A percentile compares a stretch with the other conserved stretches of the same genome.
Evolutionary conservation across 108 stramenopile species (phyloP).

Genomic region (Nitzschia sp.): DNA sequence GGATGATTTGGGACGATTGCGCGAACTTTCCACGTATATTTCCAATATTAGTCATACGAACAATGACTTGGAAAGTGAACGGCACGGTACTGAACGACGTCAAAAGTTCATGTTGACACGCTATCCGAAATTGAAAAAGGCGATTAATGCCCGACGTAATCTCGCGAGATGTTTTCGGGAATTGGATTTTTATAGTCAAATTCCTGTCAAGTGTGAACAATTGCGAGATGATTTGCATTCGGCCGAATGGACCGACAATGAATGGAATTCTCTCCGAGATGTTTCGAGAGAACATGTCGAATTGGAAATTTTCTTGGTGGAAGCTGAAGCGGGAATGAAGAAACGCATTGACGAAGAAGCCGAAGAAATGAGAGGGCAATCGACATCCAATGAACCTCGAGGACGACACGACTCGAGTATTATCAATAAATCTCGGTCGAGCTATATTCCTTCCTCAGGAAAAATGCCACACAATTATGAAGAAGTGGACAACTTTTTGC

Average conservation of each 20-base stretch:
- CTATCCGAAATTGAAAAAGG: conserved; percentile 78
- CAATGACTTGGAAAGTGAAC: background rate
- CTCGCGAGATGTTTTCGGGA: conserved; percentile 82
- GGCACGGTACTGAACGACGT: background rate
- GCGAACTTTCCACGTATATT: conserved; percentile 87
- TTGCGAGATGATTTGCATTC: conserved; percentile 79
- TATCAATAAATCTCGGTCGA: background rate
- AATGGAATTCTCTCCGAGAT: conserved; percentile 82
- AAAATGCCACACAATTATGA: conserved; percentile 54
- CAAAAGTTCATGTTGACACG: conserved; percentile 67
- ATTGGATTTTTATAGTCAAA: conserved; percentile 84
- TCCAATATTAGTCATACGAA: conserved; percentile 41
- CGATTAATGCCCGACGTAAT: conserved; percentile 84
- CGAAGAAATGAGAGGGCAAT: background rate
- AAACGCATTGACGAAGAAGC: conserved; percentile 55
- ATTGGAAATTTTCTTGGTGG: conserved; percentile 84
- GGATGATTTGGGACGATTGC: conserved; percentile 75
- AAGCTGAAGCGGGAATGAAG: conserved; percentile 89
- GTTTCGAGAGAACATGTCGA: conserved; percentile 87
- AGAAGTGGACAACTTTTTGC: conserved; percentile 75
- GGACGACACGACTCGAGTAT: background rate
- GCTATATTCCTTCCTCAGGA: background rate
- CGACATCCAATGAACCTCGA: background rate
- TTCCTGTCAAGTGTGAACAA: conserved; percentile 85
- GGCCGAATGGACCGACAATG: conserved; percentile 83